A percentile compares a stretch with the other conserved stretches of the same genome.
These are phyloP conservation scores for Clonostachys solani DNA, from an alignment of 2,329 filamentous ascomycete species.

Conservation along the genomic window DNA sequence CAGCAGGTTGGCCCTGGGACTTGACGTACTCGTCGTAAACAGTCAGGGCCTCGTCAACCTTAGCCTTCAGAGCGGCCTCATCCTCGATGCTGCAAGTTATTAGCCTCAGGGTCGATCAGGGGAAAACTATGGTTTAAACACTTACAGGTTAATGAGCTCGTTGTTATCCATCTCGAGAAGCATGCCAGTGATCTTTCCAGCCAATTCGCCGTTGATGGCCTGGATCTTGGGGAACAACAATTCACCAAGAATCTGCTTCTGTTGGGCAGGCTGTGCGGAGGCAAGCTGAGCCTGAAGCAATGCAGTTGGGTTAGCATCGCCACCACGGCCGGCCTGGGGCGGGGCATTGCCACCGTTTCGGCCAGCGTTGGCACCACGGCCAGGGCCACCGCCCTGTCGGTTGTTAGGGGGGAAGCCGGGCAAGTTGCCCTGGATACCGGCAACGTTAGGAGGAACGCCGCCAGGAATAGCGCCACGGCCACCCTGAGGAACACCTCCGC, in stretches of 20 bases:
- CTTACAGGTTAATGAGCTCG: conserved; percentile 94
- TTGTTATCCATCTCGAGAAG: conserved; percentile 98
- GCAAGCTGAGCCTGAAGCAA: conserved; percentile 54
- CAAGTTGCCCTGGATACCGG: conserved; percentile 44
- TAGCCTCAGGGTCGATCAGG: background rate
- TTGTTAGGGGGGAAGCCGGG: conserved; percentile 55
- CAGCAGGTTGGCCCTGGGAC: conserved; percentile 54
- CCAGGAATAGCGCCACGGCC: conserved; percentile 71
- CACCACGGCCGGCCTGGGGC: conserved; percentile 31
- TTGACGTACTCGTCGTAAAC: conserved; percentile 99
- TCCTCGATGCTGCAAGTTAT: conserved; percentile 71
- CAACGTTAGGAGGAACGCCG: conserved; percentile 66
- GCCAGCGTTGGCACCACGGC: conserved; percentile 34
- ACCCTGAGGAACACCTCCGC: conserved; percentile 61
- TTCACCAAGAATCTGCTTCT: conserved; percentile 99
- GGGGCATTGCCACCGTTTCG: conserved; percentile 35
- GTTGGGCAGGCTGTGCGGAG: conserved; percentile 61
- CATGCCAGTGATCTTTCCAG: conserved; percentile 99
- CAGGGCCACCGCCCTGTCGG: conserved; percentile 45
- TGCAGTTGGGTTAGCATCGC: conserved; percentile 33
- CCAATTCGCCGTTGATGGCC: conserved; percentile 87
- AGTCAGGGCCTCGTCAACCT: conserved; percentile 95
- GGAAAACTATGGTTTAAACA: conserved; percentile 18
- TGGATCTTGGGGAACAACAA: conserved; percentile 98
- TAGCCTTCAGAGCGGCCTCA: conserved; percentile 81